These are phyloP conservation scores for Saccharomycodes ludwigii DNA, from an alignment of 805 yeast species.

Conservation along the genomic window DNA sequence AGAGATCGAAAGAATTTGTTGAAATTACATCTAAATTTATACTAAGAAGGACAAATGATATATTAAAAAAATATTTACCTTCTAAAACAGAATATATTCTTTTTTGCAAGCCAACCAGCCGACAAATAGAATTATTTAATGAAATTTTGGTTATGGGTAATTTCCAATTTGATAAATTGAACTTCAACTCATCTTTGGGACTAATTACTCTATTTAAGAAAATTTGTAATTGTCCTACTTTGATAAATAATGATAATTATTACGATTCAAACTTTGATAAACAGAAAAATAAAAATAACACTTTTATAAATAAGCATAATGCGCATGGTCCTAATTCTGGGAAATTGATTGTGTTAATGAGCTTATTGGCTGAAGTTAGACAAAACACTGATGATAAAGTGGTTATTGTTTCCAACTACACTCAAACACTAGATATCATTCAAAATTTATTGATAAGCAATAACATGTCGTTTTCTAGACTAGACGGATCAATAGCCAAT, in stretches of 20 bases:
- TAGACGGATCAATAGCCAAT: slow-evolving; percentile 79
- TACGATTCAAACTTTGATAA: slow-evolving; percentile 9
- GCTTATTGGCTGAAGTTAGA: slow-evolving; percentile 42
- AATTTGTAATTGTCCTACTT: slow-evolving; percentile 70
- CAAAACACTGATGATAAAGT: slow-evolving; percentile 69
- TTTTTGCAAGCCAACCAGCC: slow-evolving; percentile 61
- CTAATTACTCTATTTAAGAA: slow-evolving; percentile 68
- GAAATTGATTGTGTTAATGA: slow-evolving; percentile 49
- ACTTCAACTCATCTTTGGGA: slow-evolving; percentile 38
- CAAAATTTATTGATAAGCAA: slow-evolving; percentile 41
- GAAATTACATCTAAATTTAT: slow-evolving; percentile 52
- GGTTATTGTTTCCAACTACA: slow-evolving; percentile 78
- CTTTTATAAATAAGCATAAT: slow-evolving; percentile 10
- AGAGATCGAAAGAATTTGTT: slow-evolving; percentile 50
- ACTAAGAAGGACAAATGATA: slow-evolving; percentile 56
- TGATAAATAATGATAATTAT: slow-evolving; percentile 37
- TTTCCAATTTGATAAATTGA: slow-evolving; percentile 17
- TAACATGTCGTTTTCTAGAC: slow-evolving; percentile 40
- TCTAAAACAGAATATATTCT: slow-evolving; percentile 64
- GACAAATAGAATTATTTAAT: slow-evolving; percentile 46
- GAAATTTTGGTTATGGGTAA: slow-evolving; percentile 27
- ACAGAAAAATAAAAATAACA: slow-evolving; percentile 8
- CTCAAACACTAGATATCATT: slow-evolving; percentile 72
- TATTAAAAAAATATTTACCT: slow-evolving; percentile 49
- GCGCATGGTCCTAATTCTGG: slow-evolving; percentile 33